phyloP scores from a whole-genome alignment of 2,329 filamentous ascomycete genomes.

The Dryadomyces quercivorus region DNA sequence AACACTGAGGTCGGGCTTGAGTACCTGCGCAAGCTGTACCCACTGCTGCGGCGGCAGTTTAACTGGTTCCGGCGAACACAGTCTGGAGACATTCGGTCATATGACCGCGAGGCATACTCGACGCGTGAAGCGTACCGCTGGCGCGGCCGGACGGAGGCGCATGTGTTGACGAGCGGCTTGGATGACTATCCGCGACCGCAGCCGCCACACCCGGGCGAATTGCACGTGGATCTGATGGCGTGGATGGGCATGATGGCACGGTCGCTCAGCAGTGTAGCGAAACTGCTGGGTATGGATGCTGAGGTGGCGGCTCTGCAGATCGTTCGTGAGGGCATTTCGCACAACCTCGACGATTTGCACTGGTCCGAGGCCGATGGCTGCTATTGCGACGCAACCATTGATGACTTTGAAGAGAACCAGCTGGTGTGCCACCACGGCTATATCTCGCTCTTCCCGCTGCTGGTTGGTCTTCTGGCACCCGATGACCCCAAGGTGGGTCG shows the following conservation, averaged over 20 bases:
- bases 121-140: constrained; percentile 90
- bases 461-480: constrained; percentile 65
- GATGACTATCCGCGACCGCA: constrained; percentile 94
- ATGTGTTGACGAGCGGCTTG: constrained; percentile 84
- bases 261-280: constrained; percentile 69
- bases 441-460: constrained; percentile 83
- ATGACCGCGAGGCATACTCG: constrained; percentile 80
- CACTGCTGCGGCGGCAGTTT: constrained; percentile 78
- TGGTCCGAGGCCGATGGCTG: constrained; percentile 72
- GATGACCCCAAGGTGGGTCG: constrained; percentile 64
- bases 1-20: constrained; percentile 54
- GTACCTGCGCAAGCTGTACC: constrained; percentile 70
- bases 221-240: constrained; percentile 86
- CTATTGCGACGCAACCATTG: constrained; percentile 91
- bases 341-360: constrained; percentile 85
- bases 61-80: constrained; percentile 94
- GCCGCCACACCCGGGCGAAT: constrained; percentile 87
- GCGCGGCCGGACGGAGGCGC: constrained; percentile 76
- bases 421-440: constrained; percentile 97
- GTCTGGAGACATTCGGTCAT: constrained; percentile 76
- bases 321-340: constrained; percentile 63
- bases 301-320: constrained; percentile 66
- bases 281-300: constrained; percentile 49
- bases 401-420: constrained; percentile 82
- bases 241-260: constrained; percentile 97